Percentiles rank a stretch among this genome's conserved stretches.
Conservation (phyloP, 495 filamentous ascomycete genomes). For the Tuber brumale region DNA sequence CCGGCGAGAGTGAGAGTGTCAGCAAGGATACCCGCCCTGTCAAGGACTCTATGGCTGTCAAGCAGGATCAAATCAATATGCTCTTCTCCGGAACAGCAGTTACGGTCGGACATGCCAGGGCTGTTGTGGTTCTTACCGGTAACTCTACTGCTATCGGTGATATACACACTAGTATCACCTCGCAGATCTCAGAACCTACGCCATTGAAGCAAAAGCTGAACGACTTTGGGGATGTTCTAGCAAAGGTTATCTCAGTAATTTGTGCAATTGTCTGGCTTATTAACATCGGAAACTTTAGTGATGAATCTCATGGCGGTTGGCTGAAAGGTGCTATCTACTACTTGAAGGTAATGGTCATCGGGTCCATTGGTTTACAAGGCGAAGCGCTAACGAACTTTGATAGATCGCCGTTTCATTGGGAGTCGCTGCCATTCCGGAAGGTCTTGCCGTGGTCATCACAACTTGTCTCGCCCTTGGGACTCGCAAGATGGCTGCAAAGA, state of each 20-base stretch:
- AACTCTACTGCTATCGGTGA: conserved; percentile 91
- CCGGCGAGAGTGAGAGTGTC: conserved; percentile 96
- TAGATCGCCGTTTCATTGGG: conserved; percentile 93
- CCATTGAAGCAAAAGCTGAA: conserved; percentile 98
- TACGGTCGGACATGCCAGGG: conserved; percentile 86
- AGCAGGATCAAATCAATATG: conserved; percentile 97
- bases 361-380: neutral
- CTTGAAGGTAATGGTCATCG: conserved; percentile 57
- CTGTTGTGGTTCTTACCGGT: conserved; percentile 87
- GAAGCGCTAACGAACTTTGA: conserved; percentile 8
- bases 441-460: conserved; percentile 94
- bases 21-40: conserved; percentile 68
- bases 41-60: conserved; percentile 76
- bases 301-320: conserved; percentile 88
- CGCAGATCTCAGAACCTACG: conserved; percentile 95
- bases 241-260: conserved; percentile 96
- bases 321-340: conserved; percentile 99
- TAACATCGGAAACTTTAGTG: conserved; percentile 94
- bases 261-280: conserved; percentile 96
- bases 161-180: conserved; percentile 96
- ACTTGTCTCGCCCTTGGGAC: conserved; percentile 93
- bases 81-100: conserved; percentile 98
- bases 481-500: conserved; percentile 96
- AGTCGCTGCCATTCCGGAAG: conserved; percentile 96
- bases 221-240: conserved; percentile 92